A percentile compares a stretch with the other conserved stretches of the same genome.
Conservation (phyloP, 2,329 filamentous ascomycete species). For the Coleophoma cylindrospora region DNA sequence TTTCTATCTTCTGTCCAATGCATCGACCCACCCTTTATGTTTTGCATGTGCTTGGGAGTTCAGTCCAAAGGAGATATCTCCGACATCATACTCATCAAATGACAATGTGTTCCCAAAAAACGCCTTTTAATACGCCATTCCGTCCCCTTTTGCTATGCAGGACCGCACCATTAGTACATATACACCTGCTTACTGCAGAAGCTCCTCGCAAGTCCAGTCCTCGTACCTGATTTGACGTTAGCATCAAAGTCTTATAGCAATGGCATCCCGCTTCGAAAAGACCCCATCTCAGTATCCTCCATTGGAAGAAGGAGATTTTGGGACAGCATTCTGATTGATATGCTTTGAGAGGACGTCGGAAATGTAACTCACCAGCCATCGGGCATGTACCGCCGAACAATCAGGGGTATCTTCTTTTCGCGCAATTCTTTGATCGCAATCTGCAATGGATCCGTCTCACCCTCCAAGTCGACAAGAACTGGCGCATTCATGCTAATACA, state of each 20-base stretch:
- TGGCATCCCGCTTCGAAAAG: no score
- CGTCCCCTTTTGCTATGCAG: slow-evolving; percentile 18
- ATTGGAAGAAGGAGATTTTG: not conserved
- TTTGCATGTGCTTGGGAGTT: no score
- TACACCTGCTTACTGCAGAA: slow-evolving; percentile 43
- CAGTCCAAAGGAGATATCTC: no score
- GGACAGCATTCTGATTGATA: not conserved
- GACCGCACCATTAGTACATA: slow-evolving; percentile 3
- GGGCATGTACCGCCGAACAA: slow-evolving; percentile 90
- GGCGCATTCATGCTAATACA: slow-evolving; percentile 87
- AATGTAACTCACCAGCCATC: slow-evolving; percentile 77
- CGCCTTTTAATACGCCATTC: slow-evolving; percentile 24
- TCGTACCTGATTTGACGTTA: slow-evolving; percentile 59
- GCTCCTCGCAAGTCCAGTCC: slow-evolving; percentile 98
- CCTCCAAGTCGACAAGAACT: slow-evolving; percentile 92
- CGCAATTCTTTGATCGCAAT: slow-evolving; percentile 96
- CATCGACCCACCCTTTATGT: no score
- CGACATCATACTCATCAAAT: not conserved
- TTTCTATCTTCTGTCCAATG: not conserved
- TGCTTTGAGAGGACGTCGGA: not conserved
- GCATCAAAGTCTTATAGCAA: not conserved
- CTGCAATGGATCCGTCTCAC: slow-evolving; percentile 94
- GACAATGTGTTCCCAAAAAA: slow-evolving; percentile 6
- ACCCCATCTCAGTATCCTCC: no score
- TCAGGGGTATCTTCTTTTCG: slow-evolving; percentile 97